These are phyloP conservation scores for Piper betle DNA, from an alignment of 164 flowering plant genomes.

Conservation along the genomic window DNA sequence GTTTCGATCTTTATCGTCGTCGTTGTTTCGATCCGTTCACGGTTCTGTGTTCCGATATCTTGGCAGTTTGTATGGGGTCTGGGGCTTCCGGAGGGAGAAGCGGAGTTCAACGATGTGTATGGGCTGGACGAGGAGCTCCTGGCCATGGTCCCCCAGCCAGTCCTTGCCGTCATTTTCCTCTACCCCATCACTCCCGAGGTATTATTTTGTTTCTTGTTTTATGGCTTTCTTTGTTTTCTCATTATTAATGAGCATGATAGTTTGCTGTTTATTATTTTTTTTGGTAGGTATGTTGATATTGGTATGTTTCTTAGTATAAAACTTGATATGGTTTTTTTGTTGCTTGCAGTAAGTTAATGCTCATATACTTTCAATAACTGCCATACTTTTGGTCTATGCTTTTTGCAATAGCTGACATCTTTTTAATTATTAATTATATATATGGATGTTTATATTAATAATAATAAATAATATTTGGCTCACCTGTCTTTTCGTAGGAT, in stretches of 20 bases:
- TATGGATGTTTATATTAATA: too few relatives aligned
- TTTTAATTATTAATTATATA: too few relatives aligned
- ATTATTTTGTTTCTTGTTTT: neutral
- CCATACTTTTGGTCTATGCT: too few relatives aligned
- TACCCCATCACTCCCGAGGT: constrained; percentile 76
- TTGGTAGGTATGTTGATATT: too few relatives aligned
- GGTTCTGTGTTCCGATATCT: neutral
- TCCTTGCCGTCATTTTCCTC: constrained; percentile 76
- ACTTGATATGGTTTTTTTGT: too few relatives aligned
- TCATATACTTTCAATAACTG: too few relatives aligned
- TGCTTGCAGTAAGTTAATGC: too few relatives aligned
- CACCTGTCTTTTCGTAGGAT: too few relatives aligned
- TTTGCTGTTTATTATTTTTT: neutral
- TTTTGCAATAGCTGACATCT: too few relatives aligned
- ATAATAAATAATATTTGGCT: too few relatives aligned
- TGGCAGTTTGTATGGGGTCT: constrained; percentile 89
- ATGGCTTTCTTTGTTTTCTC: neutral
- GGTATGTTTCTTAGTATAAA: too few relatives aligned
- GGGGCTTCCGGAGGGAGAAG: constrained; percentile 66
- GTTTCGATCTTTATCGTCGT: neutral
- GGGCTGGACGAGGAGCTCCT: constrained; percentile 90
- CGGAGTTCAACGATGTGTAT: constrained; percentile 82
- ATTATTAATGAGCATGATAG: neutral
- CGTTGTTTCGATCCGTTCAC: neutral
- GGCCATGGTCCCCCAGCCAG: constrained; percentile 93